Conservation (phyloP, 73 alveolate species). For the Paraurostyla sp. region DNA sequence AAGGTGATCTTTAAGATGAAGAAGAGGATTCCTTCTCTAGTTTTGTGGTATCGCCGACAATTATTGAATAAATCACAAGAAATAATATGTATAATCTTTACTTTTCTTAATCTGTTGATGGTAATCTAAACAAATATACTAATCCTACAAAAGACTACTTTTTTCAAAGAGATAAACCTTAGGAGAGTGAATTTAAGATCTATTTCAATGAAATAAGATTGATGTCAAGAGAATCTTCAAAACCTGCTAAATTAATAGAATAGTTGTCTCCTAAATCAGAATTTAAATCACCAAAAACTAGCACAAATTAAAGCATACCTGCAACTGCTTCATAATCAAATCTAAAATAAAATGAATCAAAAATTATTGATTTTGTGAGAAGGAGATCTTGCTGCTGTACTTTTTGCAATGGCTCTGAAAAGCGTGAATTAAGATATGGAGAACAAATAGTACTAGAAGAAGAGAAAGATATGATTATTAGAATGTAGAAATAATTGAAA, state of each 20-base stretch:
- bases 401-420: not conserved
- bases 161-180: not conserved
- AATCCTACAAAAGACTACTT: not conserved
- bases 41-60: not conserved
- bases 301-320: not conserved
- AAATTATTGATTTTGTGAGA: slow-evolving; percentile 17
- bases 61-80: not conserved
- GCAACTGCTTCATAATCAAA: too few relatives aligned
- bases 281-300: not conserved
- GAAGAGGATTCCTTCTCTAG: not conserved
- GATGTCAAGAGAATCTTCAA: slow-evolving; percentile 15
- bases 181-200: not conserved
- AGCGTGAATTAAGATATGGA: not conserved
- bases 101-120: not conserved
- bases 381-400: slow-evolving; percentile 38
- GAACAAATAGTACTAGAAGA: slow-evolving; percentile 17
- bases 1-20: not conserved
- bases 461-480: slow-evolving; percentile 4
- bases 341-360: not conserved
- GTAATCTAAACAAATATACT: not conserved
- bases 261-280: not conserved
- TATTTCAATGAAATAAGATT: not conserved
- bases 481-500: not conserved
- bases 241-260: not conserved
- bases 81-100: not conserved